Base-by-base conservation (phyloP, 2,329 filamentous ascomycete genomes). In the Fusarium fujikuroi region DNA sequence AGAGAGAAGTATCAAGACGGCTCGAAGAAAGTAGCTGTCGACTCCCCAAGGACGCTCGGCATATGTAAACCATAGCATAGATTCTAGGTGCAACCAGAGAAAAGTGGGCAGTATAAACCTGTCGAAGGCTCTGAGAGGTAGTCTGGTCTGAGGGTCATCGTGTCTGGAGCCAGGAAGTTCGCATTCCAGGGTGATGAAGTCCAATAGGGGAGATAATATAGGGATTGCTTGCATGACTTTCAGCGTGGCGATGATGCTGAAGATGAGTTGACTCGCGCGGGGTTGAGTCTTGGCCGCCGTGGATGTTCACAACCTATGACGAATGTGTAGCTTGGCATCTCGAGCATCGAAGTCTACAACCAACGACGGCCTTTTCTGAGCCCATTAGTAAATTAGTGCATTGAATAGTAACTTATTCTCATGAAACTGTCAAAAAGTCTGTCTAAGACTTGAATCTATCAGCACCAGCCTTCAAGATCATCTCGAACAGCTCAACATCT, bases 401-500 rank as follows among this genome's bases (percentile, higher is more conserved):
- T 16, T 2, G n/a, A 30, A 16, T 7, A 30, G 14, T 8, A n/a
- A n/a, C 19, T 10, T n/a, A 8, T 30, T n/a, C 12, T 47, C 7
- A 4, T 6, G 7, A 11, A 5, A 5, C 0, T 5, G 28, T 9
- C 7, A 6, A 9, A 16, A 16, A n/a, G 1, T 7, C 15, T 7
- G 30, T 19, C 28, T 34, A 34, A 32, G 21, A 28, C 15, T 9
- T 59, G 9, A 50, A 59, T 5, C 42, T 37, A 21, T 37, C 42
- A 19, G 42, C 42, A 3, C 32, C 56, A 15, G 56, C 56, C 21
- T 11, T 21, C 21, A 59, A 23, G 16, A 59, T 59, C 65, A 73
- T 73, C 5, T 6, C 16, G 25, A 75, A 81, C 3, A 82, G 52
- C 42, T 80, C 77, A 11, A 82, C 54, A 21, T 82, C 81, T 5